Evolutionary conservation across 768 basidiomycete genomes (phyloP).

Genomic region (Coprinopsis strossmayeri): DNA sequence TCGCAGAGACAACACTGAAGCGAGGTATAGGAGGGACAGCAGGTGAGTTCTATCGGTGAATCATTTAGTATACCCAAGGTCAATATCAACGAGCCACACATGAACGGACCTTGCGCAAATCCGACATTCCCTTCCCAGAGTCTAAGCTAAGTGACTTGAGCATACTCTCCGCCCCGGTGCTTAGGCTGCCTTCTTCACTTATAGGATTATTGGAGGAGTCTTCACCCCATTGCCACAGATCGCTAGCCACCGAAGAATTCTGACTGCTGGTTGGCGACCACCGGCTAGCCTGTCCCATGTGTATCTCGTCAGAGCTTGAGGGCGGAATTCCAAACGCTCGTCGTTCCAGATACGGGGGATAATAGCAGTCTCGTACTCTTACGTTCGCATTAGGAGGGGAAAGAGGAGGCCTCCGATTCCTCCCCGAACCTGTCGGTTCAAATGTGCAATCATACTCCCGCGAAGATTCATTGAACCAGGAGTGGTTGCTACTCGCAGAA

Average conservation of each 20-base stretch:
- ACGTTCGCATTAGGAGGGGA: too few species aligned
- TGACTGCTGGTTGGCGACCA: constrained; percentile 4
- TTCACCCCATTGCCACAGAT: background rate
- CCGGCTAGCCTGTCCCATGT: constrained; percentile 11
- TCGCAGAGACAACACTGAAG: background rate
- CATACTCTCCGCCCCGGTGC: constrained; percentile 42
- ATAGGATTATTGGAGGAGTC: background rate
- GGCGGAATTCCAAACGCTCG: constrained; percentile 47
- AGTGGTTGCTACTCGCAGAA: background rate
- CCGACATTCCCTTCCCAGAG: background rate
- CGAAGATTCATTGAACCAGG: constrained; percentile 7
- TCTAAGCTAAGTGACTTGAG: constrained; percentile 31
- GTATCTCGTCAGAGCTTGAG: constrained; percentile 32
- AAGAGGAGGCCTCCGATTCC: too few species aligned
- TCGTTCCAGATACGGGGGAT: constrained; percentile 36
- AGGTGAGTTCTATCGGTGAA: background rate
- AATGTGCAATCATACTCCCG: background rate
- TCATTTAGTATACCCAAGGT: background rate
- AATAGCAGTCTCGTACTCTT: too few species aligned
- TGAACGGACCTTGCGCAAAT: background rate
- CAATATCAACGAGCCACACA: background rate
- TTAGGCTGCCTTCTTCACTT: constrained; percentile 19
- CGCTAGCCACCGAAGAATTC: background rate
- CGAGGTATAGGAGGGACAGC: background rate
- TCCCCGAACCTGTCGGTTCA: background rate